Evolutionary conservation across 805 yeast genomes (phyloP), one percentile per base, ranked within the genome.

Genomic region (Phaffomyces antillensis): DNA sequence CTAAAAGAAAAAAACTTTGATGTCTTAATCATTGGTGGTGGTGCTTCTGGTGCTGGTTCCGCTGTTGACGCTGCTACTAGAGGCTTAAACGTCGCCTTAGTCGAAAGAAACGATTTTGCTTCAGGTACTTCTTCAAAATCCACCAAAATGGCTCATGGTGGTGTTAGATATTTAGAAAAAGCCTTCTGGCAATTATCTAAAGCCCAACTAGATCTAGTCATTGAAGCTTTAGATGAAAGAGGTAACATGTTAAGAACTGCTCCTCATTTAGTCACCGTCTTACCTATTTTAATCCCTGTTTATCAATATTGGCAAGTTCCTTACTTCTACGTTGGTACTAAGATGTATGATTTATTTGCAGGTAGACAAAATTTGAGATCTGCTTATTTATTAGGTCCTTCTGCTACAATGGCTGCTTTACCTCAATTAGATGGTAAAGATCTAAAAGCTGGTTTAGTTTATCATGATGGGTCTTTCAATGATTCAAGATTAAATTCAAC

Each of bases 71-170:
- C 96, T 33, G 77, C 83, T 26, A 77, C 95, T 37, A 76, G 98
- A 65, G 97, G 97, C 40, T 76, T 89, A 54, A 86, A 87, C 59
- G 96, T 88, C 37, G 86, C 95, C 42, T 65, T 90, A 46, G 75
- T 90, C 47, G 98, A 90, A 66, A 83, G 83, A 61, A 80, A 79
- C 52, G 98, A 90, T 70, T 90, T 85, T 61, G 96, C 96, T 8
- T 75, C 88, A 10, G 96, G 96, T 36, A 91, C 97, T 15, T 85
- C 95, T 9, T 88, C 96, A 32, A 86, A 89, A 59, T 86, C 96
- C 15, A 90, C 98, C 40, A 90, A 90, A 69, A 86, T 90, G 81
- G 96, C 96, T 37, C 98, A 90, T 62, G 98, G 98, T 53, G 98
- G 98, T 63, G 96, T 90, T 37, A 75, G 98, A 59, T 90, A 90